A percentile compares a stretch with the other conserved stretches of the same genome.
phyloP scores from a whole-genome alignment of 352 stramenopile species.

The Globisporangium abappressorium region DNA sequence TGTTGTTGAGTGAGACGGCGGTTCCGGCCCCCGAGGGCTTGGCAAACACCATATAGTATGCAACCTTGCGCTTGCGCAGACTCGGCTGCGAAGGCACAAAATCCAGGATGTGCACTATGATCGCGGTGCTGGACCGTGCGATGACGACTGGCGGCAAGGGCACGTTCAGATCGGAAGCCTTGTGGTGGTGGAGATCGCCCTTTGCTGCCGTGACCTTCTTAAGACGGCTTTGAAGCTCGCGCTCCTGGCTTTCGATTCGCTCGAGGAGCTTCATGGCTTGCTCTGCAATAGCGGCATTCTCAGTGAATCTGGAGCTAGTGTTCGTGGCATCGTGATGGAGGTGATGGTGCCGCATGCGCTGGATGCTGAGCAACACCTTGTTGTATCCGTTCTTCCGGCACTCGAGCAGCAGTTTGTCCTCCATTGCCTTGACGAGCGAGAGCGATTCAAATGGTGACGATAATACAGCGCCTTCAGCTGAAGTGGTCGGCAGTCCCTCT shows the following conservation, averaged over 20 bases:
- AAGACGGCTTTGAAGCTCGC: slow-evolving; percentile 26
- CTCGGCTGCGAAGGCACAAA: slow-evolving; percentile 29
- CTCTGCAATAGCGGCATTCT: slow-evolving; percentile 24
- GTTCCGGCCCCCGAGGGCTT: slow-evolving; percentile 70
- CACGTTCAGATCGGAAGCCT: slow-evolving; percentile 2
- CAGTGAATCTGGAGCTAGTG: background rate
- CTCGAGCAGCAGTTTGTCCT: slow-evolving; percentile 37
- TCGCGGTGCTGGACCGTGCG: slow-evolving; percentile 43
- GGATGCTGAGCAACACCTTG: slow-evolving; percentile 41
- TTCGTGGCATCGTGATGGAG: slow-evolving; percentile 4
- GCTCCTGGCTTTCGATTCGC: slow-evolving; percentile 39
- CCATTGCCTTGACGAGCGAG: slow-evolving; percentile 16
- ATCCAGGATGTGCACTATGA: slow-evolving; percentile 46
- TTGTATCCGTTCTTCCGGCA: slow-evolving; percentile 56
- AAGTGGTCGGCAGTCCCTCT: slow-evolving; percentile 20
- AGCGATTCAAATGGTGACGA: background rate
- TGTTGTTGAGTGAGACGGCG: slow-evolving; percentile 76
- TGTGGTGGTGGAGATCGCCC: background rate
- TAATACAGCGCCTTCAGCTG: background rate
- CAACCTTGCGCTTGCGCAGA: slow-evolving; percentile 30
- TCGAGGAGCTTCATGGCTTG: slow-evolving; percentile 46
- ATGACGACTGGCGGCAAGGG: slow-evolving; percentile 50
- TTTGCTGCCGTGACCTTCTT: background rate
- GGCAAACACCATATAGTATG: slow-evolving; percentile 79
- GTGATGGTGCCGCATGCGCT: slow-evolving; percentile 27